Evolutionary conservation across 371 early-diverging fungal genomes (phyloP), one percentile per base, ranked within the genome.

Genomic region (Mucor saturninus): DNA sequence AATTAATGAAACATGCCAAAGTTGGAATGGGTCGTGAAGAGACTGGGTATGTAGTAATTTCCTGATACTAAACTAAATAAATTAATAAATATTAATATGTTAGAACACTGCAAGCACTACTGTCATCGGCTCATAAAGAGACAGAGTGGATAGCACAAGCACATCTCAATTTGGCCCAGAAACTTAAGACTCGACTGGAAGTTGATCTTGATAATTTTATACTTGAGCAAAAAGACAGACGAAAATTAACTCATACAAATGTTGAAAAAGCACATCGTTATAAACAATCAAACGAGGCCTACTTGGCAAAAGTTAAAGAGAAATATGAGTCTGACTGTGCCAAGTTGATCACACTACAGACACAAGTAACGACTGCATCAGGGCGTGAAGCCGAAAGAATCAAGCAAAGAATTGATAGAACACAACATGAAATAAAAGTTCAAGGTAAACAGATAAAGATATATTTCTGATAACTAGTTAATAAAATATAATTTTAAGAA

Each of bases 1-100:
- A 89, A 57, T 64, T 96, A 55, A 61, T 84, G 45, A 95, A 94
- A 70, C 81, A 94, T 28, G 79, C 94, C 10, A 92, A 91, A 59
- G 67, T 79, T 2, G 89, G 89, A 32, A 79, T 91, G 30, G 91
- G 95, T 0, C 87, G 85, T 56, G 96, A 96, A 62, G 98, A 97
- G 64, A 85, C 86, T n/a, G 95, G 95, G 91, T 92, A 80, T 51
- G 68, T 59, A 29, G 28, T 40, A 5, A 15, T 11, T 11, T 43
- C 15, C 21, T n/a, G 49, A 28, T 38, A 43, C 13, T 13, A 57
- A 56, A 38, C 30, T 13, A 30, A 9, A 50, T 39, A 45, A 2
- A 39, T 45, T 39, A 45, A 45, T 15, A 5, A 46, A 15, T 5
- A 2, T 21, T 43, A 2, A 21, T 13, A 26, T 15, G 50, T 9